Conservation (phyloP, 129 eudicot genomes). For the Escallonia herrerae region DNA sequence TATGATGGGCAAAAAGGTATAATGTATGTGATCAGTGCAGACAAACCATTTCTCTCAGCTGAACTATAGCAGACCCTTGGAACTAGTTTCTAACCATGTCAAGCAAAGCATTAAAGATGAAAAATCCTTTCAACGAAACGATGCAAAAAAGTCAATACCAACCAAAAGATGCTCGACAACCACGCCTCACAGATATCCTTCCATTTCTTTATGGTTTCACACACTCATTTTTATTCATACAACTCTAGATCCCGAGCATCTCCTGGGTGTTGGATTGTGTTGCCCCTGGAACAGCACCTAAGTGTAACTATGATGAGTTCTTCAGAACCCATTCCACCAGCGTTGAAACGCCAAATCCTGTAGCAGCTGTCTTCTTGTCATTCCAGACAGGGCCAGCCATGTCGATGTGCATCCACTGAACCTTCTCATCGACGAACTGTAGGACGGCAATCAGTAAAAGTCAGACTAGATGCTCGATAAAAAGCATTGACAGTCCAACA, state of each 20-base stretch:
- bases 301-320: slow-evolving; percentile 40
- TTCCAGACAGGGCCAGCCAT: slow-evolving; percentile 95
- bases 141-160: too few species aligned
- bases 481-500: too few species aligned
- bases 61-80: too few species aligned
- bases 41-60: too few species aligned
- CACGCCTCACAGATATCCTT: too few species aligned
- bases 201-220: too few species aligned
- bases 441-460: neutral
- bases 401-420: slow-evolving; percentile 93
- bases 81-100: too few species aligned
- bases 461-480: too few species aligned
- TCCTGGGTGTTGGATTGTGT: neutral
- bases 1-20: too few species aligned
- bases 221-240: neutral
- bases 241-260: neutral
- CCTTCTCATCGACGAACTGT: slow-evolving; percentile 98
- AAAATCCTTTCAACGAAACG: neutral
- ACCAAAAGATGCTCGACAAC: too few species aligned
- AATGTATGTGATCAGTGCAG: too few species aligned
- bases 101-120: too few species aligned
- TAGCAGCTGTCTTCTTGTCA: slow-evolving; percentile 80
- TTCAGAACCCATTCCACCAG: slow-evolving; percentile 87
- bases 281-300: neutral
- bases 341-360: slow-evolving; percentile 78